These are phyloP conservation scores for Solanum chilense DNA, from an alignment of 257 asterid genomes.

Conservation along the genomic window DNA sequence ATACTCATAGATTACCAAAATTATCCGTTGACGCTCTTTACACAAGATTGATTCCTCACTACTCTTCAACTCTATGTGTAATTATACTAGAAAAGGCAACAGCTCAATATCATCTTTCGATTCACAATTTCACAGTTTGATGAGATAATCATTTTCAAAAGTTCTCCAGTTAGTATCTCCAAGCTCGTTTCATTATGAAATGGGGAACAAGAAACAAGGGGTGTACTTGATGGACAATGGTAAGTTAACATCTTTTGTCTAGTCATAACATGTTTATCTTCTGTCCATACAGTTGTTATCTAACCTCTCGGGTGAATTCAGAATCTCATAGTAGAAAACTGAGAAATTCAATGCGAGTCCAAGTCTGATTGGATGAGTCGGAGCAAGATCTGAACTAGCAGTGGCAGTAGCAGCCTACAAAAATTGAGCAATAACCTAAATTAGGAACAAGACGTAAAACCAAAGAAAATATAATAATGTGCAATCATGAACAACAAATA, in stretches of 20 bases:
- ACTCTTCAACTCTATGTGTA: neutral
- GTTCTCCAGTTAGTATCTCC: neutral
- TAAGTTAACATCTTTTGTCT: neutral
- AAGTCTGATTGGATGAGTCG: slow-evolving; percentile 73
- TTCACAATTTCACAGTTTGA: neutral
- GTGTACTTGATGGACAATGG: neutral
- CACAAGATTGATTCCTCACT: neutral
- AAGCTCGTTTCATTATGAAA: neutral
- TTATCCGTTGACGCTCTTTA: neutral
- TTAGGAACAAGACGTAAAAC: neutral
- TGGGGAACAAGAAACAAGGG: neutral
- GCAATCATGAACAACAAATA: neutral
- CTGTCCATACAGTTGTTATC: neutral
- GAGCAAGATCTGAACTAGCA: slow-evolving; percentile 56
- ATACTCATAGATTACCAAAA: neutral
- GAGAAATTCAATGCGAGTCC: slow-evolving; percentile 69
- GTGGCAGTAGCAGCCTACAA: slow-evolving; percentile 67
- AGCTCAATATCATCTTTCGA: neutral
- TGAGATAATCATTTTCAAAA: neutral
- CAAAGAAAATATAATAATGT: neutral
- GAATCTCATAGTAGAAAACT: slow-evolving; percentile 69
- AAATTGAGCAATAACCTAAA: neutral
- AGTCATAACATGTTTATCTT: neutral
- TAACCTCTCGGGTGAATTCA: slow-evolving; percentile 70
- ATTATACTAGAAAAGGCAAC: neutral